Evolutionary conservation across 345 rosid species (phyloP).

Genomic region (Litchi chinensis): DNA sequence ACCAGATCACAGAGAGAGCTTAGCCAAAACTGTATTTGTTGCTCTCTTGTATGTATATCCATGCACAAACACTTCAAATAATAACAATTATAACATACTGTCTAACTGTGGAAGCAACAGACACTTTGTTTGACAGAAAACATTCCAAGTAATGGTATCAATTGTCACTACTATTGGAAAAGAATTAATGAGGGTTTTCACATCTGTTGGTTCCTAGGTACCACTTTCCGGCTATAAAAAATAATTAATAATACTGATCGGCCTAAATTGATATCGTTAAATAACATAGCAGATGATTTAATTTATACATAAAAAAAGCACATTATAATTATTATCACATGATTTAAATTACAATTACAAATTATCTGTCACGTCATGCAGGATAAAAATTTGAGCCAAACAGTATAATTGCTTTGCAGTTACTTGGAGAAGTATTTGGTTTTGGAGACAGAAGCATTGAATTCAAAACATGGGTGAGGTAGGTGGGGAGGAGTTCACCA

Average conservation of each 20-base stretch:
- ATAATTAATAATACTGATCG: neutral
- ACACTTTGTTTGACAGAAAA: slow-evolving; percentile 5
- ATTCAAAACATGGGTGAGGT: slow-evolving; percentile 66
- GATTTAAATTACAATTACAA: neutral
- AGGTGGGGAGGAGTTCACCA: slow-evolving; percentile 88
- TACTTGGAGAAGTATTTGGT: neutral
- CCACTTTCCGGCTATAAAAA: neutral
- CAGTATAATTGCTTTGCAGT: neutral
- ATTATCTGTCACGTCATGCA: neutral
- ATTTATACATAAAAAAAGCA: too few species aligned
- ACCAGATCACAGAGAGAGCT: neutral
- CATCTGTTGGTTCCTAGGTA: neutral
- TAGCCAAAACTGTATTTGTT: slow-evolving; percentile 5
- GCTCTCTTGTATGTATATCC: neutral
- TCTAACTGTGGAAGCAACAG: slow-evolving; percentile 10
- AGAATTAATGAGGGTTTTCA: neutral
- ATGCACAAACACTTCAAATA: neutral
- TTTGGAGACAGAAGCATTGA: neutral
- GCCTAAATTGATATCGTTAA: neutral
- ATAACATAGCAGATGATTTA: neutral
- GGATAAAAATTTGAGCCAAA: neutral
- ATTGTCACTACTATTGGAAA: neutral
- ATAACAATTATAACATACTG: slow-evolving; percentile 2
- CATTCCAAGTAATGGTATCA: neutral
- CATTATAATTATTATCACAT: neutral